Base-by-base conservation (phyloP, 2,329 filamentous ascomycete genomes). In the Claviceps purpurea region DNA sequence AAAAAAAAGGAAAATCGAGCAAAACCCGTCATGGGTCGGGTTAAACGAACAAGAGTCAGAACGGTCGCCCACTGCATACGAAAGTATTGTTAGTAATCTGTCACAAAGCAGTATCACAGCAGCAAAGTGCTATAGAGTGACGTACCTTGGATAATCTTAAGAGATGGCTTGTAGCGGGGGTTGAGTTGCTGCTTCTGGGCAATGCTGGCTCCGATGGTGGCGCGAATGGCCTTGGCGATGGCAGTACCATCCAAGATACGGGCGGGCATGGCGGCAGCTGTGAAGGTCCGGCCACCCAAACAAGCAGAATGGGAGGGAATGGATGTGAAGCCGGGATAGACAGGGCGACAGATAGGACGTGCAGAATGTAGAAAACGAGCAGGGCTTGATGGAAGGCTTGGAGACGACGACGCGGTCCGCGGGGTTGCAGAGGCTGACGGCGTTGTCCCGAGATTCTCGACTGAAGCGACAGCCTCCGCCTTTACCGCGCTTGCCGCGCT, bases 61-160 rank as follows among this genome's bases (percentile, higher is more conserved):
- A 62, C 93, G 84, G 68, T 90, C 86, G 65, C 90, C 93, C 60
- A 98, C 93, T 93, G 26, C 51, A 56, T 45, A 55, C 30, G 39
- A 45, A 39, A 55, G 46, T 48, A 52, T 47, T 55, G 57, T 64
- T 55, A 66, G 60, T 51, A 24, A 51, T 10, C 0, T 20, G 30
- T 14, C 49, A 52, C 57, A 39, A 52, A 30, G 45, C 50, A 26
- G 49, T 50, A 30, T n/a, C 49, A 14, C 48, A 54, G 49, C 39
- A 42, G 56, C 45, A 16, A 42, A 52, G 43, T 20, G n/a, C 26
- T 34, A 34, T 34, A 34, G 18, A 47, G 37, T 47, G 22, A 26
- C 78, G 61, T 68, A 90, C 88, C 87, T 80, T 98, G 93, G 59
- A 98, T 85, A 68, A 98, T 98, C 68, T 89, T 93, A 67, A 98